Conservation (phyloP, 176 grass and related monocot genomes). For the Oryza officinalis region DNA sequence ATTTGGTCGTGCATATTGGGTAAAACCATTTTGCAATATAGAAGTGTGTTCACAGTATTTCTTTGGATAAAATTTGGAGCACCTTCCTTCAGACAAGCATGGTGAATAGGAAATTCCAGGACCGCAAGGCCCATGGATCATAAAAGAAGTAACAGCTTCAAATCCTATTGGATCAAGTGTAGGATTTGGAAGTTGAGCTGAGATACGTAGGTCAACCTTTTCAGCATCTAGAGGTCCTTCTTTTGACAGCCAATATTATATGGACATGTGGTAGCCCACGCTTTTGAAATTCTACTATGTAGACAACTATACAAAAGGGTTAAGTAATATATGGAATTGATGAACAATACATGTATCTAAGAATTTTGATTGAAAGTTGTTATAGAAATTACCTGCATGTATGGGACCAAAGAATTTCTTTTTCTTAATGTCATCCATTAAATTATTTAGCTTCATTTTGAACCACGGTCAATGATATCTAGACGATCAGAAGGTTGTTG, state of each 20-base stretch:
- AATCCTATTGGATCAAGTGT: not conserved
- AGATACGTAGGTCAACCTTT: not conserved
- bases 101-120: not conserved
- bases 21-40: not conserved
- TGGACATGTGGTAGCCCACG: too few species aligned
- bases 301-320: not conserved
- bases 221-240: not conserved
- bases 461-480: too few species aligned
- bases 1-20: not conserved
- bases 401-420: too few species aligned
- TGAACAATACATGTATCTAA: too few species aligned
- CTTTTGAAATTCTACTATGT: constrained; percentile 16
- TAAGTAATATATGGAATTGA: not conserved
- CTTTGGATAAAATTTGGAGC: constrained; percentile 2
- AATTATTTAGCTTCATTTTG: too few species aligned
- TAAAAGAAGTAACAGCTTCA: not conserved
- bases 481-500: too few species aligned
- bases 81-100: not conserved
- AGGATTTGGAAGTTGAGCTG: not conserved
- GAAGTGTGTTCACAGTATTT: not conserved
- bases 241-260: not conserved
- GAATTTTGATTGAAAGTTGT: not conserved
- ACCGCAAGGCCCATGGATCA: constrained; percentile 6
- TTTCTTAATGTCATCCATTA: too few species aligned
- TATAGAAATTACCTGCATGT: too few species aligned